These are phyloP conservation scores for Boletus reticuloceps DNA, from an alignment of 768 basidiomycete species.

Conservation along the genomic window DNA sequence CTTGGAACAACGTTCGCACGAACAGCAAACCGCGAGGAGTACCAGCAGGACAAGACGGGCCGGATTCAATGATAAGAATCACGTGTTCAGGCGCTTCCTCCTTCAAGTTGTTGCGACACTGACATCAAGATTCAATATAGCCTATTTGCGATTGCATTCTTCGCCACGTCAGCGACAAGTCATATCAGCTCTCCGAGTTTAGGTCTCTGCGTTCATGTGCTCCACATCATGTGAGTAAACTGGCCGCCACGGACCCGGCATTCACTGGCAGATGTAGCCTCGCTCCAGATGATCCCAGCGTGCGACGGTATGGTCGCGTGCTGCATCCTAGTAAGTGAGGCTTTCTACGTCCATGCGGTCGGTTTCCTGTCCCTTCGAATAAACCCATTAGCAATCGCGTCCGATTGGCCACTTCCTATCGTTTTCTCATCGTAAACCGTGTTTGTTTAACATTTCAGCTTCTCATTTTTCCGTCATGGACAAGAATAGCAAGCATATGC, in stretches of 20 bases:
- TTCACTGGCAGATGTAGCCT: no score
- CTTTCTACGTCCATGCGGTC: constrained; percentile 5
- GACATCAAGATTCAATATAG: no score
- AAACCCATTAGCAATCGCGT: background rate
- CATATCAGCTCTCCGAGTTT: background rate
- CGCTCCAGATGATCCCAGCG: no score
- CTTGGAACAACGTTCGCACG: constrained; percentile 6
- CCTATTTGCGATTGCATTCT: background rate
- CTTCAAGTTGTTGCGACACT: no score
- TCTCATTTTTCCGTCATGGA: background rate
- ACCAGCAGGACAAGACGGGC: background rate
- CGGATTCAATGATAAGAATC: background rate
- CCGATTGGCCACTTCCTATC: constrained; percentile 1
- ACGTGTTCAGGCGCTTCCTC: no score
- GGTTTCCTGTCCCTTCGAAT: background rate
- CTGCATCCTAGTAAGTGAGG: background rate
- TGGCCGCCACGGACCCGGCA: no score
- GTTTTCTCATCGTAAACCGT: background rate
- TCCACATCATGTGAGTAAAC: background rate
- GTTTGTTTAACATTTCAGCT: background rate
- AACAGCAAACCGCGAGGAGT: background rate
- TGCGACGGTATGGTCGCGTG: background rate
- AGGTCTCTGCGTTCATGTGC: background rate
- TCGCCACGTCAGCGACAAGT: background rate
- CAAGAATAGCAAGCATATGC: background rate